phyloP scores from a whole-genome alignment of 164 flowering plant genomes.

The grape (Vitis vinifera) region ASM3070453v1 NC_081818.1:26221001-26221500 shows the following conservation, averaged over 20 bases:
- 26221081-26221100: not conserved
- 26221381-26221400: no score
- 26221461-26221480: no score
- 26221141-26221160: not conserved
- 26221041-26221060: slow-evolving; percentile 79
- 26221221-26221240: slow-evolving; percentile 49
- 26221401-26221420: no score
- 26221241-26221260: not conserved
- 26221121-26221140: not conserved
- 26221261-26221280: not conserved
- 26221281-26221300: not conserved
- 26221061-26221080: not conserved
- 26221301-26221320: not conserved
- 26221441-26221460: no score
- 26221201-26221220: slow-evolving; percentile 92
- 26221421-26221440: no score
- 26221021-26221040: slow-evolving; percentile 92
- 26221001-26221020: slow-evolving; percentile 99
- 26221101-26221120: slow-evolving; percentile 3
- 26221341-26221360: not conserved
- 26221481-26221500: not conserved
- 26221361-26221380: no score
- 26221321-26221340: not conserved
- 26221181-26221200: slow-evolving; percentile 79
- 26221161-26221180: slow-evolving; percentile 14